Base-by-base conservation (phyloP, 2,329 filamentous ascomycete species). In the Talaromyces sp. region DNA sequence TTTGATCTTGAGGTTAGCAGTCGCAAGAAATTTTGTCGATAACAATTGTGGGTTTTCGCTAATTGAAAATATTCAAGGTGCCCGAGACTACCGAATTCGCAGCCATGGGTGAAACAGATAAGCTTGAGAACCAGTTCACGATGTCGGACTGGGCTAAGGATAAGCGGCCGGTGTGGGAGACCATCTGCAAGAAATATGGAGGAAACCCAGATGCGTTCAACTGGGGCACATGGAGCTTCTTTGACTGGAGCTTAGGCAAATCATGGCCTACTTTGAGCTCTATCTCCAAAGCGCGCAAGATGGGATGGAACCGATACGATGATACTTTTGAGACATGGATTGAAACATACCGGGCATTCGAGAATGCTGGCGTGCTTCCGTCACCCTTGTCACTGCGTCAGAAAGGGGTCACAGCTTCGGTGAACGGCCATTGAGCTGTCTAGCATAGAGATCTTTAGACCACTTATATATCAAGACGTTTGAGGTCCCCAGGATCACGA, bases 181-280 rank as follows among this genome's bases (percentile, higher is more conserved):
- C n/a, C 0, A 46, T 65, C 16, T 51, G 56, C 4, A 49, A 49
- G 20, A 65, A 58, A 42, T 60, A 64, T 13, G 63, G 64, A 13
- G 63, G 60, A 1, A 56, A 55, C 6, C 24, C 45, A 2, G 56
- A 64, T 22, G 58, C 63, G 0, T 69, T 67, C 43, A 61, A 65
- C n/a, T 63, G 58, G 57, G 65, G 55, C 1, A 65, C 63, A 2
- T 67, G 63, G 65, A 53, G 51, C 1, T 65, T 65, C 46, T 62
- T 65, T 13, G 55, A 68, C 36, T 63, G 62, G 60, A 55, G 51
- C 1, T 57, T 45, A 1, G 60, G 58, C 2, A 61, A 63, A 49
- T 56, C 55, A 1, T 67, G 64, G 65, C 33, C 44, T 13, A 62
- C 65, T 2, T 51, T 62, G 5, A 60, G 51, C 2, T 63, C 58